phyloP scores from a whole-genome alignment of 345 rosid genomes.

The Turritis glabra region DNA sequence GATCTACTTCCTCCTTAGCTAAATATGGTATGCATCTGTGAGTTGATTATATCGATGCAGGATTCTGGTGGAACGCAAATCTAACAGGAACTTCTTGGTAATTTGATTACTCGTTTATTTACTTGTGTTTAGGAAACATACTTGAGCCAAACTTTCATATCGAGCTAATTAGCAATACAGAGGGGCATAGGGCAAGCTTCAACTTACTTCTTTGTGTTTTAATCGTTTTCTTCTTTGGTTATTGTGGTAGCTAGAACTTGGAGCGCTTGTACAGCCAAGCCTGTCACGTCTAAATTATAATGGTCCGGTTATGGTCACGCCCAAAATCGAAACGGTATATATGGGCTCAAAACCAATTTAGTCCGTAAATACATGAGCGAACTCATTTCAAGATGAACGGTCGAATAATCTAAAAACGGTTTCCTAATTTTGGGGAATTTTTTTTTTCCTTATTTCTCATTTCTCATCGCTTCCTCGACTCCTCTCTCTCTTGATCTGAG shows the following conservation, averaged over 20 bases:
- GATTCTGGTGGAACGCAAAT: slow-evolving; percentile 13
- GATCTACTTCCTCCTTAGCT: slow-evolving; percentile 1
- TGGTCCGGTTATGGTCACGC: no score
- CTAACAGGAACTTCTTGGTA: not conserved
- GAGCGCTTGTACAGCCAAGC: not conserved
- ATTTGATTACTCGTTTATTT: not conserved
- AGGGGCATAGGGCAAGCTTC: not conserved
- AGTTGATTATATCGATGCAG: not conserved
- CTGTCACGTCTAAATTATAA: no score
- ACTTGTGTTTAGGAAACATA: slow-evolving; percentile 10
- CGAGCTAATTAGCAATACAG: slow-evolving; percentile 9
- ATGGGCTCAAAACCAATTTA: no score
- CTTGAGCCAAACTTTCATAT: slow-evolving; percentile 2
- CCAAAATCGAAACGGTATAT: no score
- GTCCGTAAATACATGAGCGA: no score
- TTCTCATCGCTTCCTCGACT: no score
- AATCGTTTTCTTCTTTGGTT: not conserved
- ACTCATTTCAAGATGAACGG: no score
- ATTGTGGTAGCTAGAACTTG: slow-evolving; percentile 3
- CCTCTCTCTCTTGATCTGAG: no score
- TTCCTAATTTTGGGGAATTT: no score
- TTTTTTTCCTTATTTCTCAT: no score
- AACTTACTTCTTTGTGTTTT: not conserved
- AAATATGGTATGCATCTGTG: not conserved
- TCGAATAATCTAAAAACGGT: no score